Base-by-base conservation (phyloP, 306 rosid species). In the Cicer pinnatifidum region DNA sequence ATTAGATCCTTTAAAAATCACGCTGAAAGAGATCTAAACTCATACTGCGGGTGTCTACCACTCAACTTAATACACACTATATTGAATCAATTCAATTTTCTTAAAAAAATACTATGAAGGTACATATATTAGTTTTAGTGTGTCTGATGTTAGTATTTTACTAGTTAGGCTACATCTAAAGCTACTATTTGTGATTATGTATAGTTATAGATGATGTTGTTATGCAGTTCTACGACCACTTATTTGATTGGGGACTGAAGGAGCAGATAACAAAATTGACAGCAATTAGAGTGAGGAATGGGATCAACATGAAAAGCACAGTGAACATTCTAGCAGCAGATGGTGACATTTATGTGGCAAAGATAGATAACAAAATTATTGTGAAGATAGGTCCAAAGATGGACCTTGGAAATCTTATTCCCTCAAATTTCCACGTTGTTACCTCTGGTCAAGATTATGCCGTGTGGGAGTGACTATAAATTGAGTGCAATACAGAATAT, bases 191-290 rank as follows among this genome's bases (percentile, higher is more conserved):
- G 4, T 51, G 23, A 51, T 48, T 48, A 48, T 48, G 13, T 12
- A 12, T 46, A 15, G 4, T 51, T 6, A 15, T 51, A 2, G 56
- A 50, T 50, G 13, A 6, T 50, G 1, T 10, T 60, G 52, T 9
- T 38, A n/a, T 78, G 88, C 72, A 91, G 97, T 92, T 89, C 84
- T 89, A 92, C 12, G 97, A 92, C 6, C 97, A 92, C 57, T 83
- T 89, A 17, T 39, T 89, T 56, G 89, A 86, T 3, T 88, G 90
- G 97, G 90, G 91, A 1, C 70, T 84, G 46, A 88, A 92, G 90
- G 88, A 79, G 51, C 69, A 72, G 67, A 85, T 86, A 69, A 16
- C 71, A 16, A 88, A 81, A 8, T 73, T 89, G 82, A 64, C 53
- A 13, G 79, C 52, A 12, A 76, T 91, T 57, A 88, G 96, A 77